Evolutionary conservation across 306 rosid genomes (phyloP), one percentile per base, ranked within the genome.

Genomic region (Cucurbita ficifolia): DNA sequence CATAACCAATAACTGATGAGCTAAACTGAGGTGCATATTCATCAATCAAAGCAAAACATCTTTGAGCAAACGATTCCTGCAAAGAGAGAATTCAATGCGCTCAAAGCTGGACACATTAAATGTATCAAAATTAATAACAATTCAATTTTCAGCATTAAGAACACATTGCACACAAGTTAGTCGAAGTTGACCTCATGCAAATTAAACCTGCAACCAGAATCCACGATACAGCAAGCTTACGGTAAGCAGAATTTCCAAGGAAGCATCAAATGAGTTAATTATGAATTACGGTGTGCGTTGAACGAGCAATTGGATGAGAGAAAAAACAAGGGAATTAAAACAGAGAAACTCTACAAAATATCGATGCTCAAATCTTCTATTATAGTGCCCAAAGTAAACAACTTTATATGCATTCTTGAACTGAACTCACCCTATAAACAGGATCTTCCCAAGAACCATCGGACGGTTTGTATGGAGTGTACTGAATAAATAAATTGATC

Each of bases 21-120:
- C 96, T 85, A 81, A 94, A 90, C 61, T 92, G 89, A 17, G 97
- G 96, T 54, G 94, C 96, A 79, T 93, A 88, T 78, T 93, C 96
- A 58, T 93, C 96, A 70, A 93, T 87, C 79, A 90, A 78, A 62
- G 64, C 24, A 78, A 90, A 93, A 83, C 97, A 88, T 82, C 80
- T 94, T 74, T 78, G 84, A 24, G 93, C 89, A 73, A 82, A 94
- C 50, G 91, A 85, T 75, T 94, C 98, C 96, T 94, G 83, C 11
- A 40, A 19, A 64, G 36, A 17, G 13, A 36, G 75, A 12, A 68
- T 35, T 46, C 74, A 69, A 5, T 6, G 64, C 2, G 17, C 5
- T 63, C 45, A 60, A 61, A 61, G 17, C 17, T 64, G 33, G 50
- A 64, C 40, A 18, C 0, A 63, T 42, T 18, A 64, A 40, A 40